Evolutionary conservation across 202 grass and related monocot species (phyloP), one percentile per base, ranked within the genome.

Genomic region (Digitaria exilis): DNA sequence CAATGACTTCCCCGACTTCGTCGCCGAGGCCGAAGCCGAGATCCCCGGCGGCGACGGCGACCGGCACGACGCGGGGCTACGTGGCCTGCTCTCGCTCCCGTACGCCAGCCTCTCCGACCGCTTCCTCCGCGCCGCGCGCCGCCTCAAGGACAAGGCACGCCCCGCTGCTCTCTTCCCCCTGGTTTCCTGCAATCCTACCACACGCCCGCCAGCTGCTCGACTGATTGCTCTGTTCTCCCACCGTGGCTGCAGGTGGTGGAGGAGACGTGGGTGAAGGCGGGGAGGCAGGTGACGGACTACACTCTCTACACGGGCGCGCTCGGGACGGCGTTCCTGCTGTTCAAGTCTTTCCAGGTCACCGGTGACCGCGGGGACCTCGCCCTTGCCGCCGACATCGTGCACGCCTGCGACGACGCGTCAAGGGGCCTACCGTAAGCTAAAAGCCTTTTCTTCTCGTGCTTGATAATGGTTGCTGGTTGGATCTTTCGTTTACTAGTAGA

Each of bases 251-350:
- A 98, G 96, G 89, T 98, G 60, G 90, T 95, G 76, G 85, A 88
- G 83, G 90, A 95, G 82, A 91, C 92, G 7, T 98, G 95, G 92
- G 50, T 75, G 17, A 86, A 81, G 28, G 63, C 65, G 18, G 71
- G 80, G 48, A 76, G 75, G 30, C 73, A 81, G 31, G 87, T 83
- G 45, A 91, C 83, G 45, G 92, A 98, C 74, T 95, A 91, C 71
- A 98, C 92, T 56, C 88, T 95, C 29, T 98, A 95, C 84, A 95
- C 90, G 35, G 95, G 95, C 44, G 76, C 87, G 37, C 88, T 98
- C 7, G 95, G 95, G 68, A 95, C 90, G 24, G 92, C 95, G 17
- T 81, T 95, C 41, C 84, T 98, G 87, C 87, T 98, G 63, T 90
- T 98, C 82, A 98, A 91, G 67, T 88, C 95, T 48, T 93, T 90